Evolutionary conservation across 352 stramenopile species (phyloP).

Genomic region (Globisporangium apiculatum): DNA sequence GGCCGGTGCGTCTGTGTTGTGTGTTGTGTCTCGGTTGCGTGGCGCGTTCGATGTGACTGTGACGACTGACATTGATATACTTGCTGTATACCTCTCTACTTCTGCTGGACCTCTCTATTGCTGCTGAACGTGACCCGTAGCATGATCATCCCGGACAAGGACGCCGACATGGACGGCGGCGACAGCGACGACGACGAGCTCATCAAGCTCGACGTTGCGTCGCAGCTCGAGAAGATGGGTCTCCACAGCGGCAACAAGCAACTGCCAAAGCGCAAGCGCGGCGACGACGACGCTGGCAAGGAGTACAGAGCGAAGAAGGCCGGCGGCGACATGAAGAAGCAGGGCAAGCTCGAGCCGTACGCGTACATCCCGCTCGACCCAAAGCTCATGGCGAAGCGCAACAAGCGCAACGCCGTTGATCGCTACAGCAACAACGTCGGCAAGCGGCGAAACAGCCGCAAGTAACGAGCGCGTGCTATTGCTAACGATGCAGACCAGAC

Average conservation of each 20-base stretch:
- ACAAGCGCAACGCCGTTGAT: slow-evolving; percentile 75
- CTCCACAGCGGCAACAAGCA: slow-evolving; percentile 32
- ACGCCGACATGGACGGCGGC: slow-evolving; percentile 42
- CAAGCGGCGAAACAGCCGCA: slow-evolving; percentile 58
- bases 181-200: slow-evolving; percentile 68
- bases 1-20: slow-evolving; percentile 61
- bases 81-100: slow-evolving; percentile 4
- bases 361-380: slow-evolving; percentile 96
- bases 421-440: slow-evolving; percentile 73
- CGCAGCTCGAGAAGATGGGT: slow-evolving; percentile 78
- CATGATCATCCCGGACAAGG: slow-evolving; percentile 73
- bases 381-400: slow-evolving; percentile 90
- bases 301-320: slow-evolving; percentile 95
- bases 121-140: slow-evolving; percentile 7
- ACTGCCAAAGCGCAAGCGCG: slow-evolving; percentile 50
- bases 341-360: slow-evolving; percentile 97
- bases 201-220: slow-evolving; percentile 79
- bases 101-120: background rate
- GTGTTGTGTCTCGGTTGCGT: background rate
- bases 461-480: slow-evolving; percentile 15
- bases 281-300: slow-evolving; percentile 67
- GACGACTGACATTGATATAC: slow-evolving; percentile 5
- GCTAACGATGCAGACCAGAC: too few species aligned
- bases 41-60: background rate
- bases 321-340: slow-evolving; percentile 94